Evolutionary conservation across 768 basidiomycete genomes (phyloP).

Genomic region (Pulveroboletus sp.): DNA sequence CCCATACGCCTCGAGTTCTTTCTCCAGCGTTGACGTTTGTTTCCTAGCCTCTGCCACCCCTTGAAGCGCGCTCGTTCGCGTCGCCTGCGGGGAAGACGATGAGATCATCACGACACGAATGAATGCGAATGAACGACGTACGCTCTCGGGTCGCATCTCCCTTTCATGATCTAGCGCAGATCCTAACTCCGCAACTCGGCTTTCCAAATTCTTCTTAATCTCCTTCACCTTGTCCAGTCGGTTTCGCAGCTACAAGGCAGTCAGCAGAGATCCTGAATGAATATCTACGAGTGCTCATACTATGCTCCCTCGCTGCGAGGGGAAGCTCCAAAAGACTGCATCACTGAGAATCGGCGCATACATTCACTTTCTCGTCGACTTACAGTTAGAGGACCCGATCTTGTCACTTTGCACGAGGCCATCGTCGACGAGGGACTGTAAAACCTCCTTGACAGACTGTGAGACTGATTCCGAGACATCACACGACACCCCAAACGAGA

Average conservation of each 20-base stretch:
- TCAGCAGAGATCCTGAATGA: not conserved
- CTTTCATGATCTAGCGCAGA: slow-evolving; percentile 49
- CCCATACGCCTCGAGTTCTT: slow-evolving; percentile 75
- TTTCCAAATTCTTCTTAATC: slow-evolving; percentile 37
- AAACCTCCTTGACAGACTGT: slow-evolving; percentile 88
- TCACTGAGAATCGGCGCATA: slow-evolving; percentile 19
- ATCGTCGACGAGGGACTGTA: slow-evolving; percentile 86
- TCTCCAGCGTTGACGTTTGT: slow-evolving; percentile 50
- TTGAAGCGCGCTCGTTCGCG: slow-evolving; percentile 52
- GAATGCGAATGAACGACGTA: slow-evolving; percentile 31
- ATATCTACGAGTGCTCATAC: slow-evolving; percentile 39
- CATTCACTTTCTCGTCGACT: slow-evolving; percentile 26
- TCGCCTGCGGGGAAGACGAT: slow-evolving; percentile 40
- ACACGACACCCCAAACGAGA: not conserved
- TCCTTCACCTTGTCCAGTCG: slow-evolving; percentile 52
- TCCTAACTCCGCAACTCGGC: slow-evolving; percentile 50
- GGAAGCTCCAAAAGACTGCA: slow-evolving; percentile 94
- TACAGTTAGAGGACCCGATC: slow-evolving; percentile 93
- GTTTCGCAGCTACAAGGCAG: slow-evolving; percentile 49
- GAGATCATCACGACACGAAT: not conserved
- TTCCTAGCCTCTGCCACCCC: slow-evolving; percentile 48
- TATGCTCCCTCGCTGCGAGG: slow-evolving; percentile 79
- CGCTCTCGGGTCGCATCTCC: slow-evolving; percentile 55
- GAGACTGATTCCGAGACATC: slow-evolving; percentile 50
- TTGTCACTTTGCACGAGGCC: slow-evolving; percentile 86